Evolutionary conservation across 192 early-diverging fungal species (phyloP), one percentile per base, ranked within the genome.

Genomic region (Neocallimastix lanati): DNA sequence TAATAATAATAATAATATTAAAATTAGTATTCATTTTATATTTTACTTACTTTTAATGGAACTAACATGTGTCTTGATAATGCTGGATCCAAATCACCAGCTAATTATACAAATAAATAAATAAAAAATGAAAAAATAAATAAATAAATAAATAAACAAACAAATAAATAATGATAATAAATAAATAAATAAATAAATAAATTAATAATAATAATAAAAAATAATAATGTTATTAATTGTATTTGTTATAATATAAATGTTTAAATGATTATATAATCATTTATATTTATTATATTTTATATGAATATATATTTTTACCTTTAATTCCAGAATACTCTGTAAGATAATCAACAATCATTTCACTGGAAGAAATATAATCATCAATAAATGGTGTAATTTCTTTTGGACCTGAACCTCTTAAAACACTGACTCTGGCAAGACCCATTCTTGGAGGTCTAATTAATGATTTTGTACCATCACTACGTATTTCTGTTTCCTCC

Each of bases 251-350:
- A n/a, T n/a, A n/a, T n/a, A n/a, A n/a, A n/a, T n/a, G n/a, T n/a
- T n/a, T n/a, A n/a, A n/a, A n/a, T n/a, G n/a, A 36, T 78, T 28
- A 81, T 13, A 30, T 30, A 25, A 29, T 35, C 76, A 78, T 25
- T 40, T 76, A 76, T 28, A 86, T 30, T n/a, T 77, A 76, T 33
- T 18, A 18, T 80, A 18, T 29, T 15, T 25, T 27, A 18, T 28
- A 16, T 79, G 16, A 9, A 13, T 78, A 76, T 50, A 30, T 29
- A 21, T 1, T 7, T 77, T 29, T 81, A 93, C 93, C 86, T 78
- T 93, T 91, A 82, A 98, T 97, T 21, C 97, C 96, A n/a, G 93
- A 95, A 82, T 90, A 99, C 84, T 94, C 92, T 0, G 97, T 98
- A 16, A 97, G 83, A 78, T 96, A 94, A 80, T 99, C 96, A 16